Evolutionary conservation across 495 filamentous ascomycete genomes (phyloP), one percentile per base, ranked within the genome.

Genomic region (Collariella sp.): DNA sequence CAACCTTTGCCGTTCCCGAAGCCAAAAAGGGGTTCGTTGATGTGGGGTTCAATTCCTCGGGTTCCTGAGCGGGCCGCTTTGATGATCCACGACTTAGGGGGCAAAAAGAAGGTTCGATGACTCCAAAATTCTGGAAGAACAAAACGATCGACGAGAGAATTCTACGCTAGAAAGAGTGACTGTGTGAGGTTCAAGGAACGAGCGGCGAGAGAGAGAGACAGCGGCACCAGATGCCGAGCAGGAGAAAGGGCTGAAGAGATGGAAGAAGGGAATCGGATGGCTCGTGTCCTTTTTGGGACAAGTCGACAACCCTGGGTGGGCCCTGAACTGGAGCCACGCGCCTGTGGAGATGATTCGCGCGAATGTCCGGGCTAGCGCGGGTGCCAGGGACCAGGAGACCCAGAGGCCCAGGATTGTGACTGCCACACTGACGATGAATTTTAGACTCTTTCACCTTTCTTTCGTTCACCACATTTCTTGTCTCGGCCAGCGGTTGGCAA

Each of bases 321-420:
- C 39, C 22, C 23, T 33, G 42, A 44, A 34, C 20, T 35, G 43
- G 51, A 22, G 16, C 43, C 33, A 50, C 56, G 55, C 48, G 59
- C 57, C 39, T 50, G 56, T 62, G 60, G 60, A 56, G 59, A 60
- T 60, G 53, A 56, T 56, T 56, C 53, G 52, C 49, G 48, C 20
- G 5, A 31, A 9, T 31, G 40, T 19, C 6, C 19, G 34, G 29
- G 24, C 31, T 50, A 49, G 38, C 22, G 45, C 31, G 16, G 31
- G 9, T 15, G 53, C 47, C 15, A 52, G 47, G 22, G 45, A 40
- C 41, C 41, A 22, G 35, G 35, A 22, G 18, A 13, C 52, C 45
- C 22, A 47, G 39, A 38, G 33, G 12, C 20, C 33, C 41, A n/a
- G n/a, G 43, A 35, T 19, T 43, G 46, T 39, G 24, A 38, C 33